These are phyloP conservation scores for Fibroporia radiculosa DNA, from an alignment of 768 basidiomycete genomes.

Conservation along the genomic window DNA sequence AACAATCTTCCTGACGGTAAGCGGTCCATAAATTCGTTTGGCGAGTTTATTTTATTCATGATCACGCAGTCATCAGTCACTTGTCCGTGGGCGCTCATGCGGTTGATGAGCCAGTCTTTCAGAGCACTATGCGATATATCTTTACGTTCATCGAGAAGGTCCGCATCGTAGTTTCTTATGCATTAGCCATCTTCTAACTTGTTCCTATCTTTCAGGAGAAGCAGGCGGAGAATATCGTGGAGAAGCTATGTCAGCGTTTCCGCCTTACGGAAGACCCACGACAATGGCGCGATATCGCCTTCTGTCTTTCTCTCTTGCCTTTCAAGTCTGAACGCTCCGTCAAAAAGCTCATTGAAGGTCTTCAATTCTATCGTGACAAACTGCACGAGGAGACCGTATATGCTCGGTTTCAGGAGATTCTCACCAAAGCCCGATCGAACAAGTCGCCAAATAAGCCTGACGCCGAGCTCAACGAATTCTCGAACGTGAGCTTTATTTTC, in stretches of 20 bases:
- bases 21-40: conserved; percentile 16
- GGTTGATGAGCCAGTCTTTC: conserved; percentile 88
- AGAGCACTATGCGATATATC: conserved; percentile 90
- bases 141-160: conserved; percentile 98
- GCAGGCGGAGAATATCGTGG: conserved; percentile 95
- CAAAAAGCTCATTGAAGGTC: conserved; percentile 90
- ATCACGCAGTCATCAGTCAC: conserved; percentile 78
- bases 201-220: conserved; percentile 80
- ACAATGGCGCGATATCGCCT: conserved; percentile 97
- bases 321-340: conserved; percentile 97
- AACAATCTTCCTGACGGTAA: conserved; percentile 95
- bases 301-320: conserved; percentile 86
- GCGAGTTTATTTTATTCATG: conserved; percentile 5
- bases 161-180: too few relatives aligned
- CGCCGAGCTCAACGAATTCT: conserved; percentile 91
- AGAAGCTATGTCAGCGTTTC: conserved; percentile 97
- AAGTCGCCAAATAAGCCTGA: conserved; percentile 92
- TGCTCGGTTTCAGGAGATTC: conserved; percentile 78
- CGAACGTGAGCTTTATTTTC: conserved; percentile 43
- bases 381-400: conserved; percentile 83
- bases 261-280: conserved; percentile 78
- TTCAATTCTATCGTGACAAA: conserved; percentile 94
- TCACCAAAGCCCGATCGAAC: conserved; percentile 87
- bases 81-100: conserved; percentile 85
- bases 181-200: not conserved